phyloP scores from a whole-genome alignment of 805 yeast genomes.

The Hemisphaericaspora nanyangensis region DNA sequence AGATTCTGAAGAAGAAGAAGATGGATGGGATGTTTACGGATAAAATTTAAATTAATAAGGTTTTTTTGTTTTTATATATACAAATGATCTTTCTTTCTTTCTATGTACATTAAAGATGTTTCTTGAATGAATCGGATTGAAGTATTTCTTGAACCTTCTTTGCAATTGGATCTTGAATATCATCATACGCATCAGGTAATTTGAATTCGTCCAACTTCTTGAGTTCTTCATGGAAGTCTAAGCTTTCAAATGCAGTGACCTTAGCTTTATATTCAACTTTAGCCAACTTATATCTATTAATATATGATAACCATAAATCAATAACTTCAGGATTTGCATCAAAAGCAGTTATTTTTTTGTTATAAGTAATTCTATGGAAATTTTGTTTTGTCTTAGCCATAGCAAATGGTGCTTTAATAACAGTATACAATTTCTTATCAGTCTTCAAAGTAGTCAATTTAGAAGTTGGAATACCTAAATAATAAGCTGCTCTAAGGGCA shows the following conservation, averaged over 20 bases:
- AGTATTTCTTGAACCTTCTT: conserved; percentile 68
- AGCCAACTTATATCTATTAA: conserved; percentile 70
- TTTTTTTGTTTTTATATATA: conserved; percentile 1
- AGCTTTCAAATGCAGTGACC: conserved; percentile 38
- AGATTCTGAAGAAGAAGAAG: conserved; percentile 49
- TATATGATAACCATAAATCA: conserved; percentile 74
- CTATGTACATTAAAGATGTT: conserved; percentile 30
- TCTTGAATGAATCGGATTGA: conserved; percentile 66
- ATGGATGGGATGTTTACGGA: conserved; percentile 79
- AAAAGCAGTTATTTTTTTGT: conserved; percentile 68
- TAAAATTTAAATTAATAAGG: conserved; percentile 17
- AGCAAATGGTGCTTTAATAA: conserved; percentile 87
- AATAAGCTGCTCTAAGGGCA: conserved; percentile 85
- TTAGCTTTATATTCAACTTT: conserved; percentile 84
- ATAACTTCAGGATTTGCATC: conserved; percentile 84
- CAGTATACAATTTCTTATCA: conserved; percentile 86
- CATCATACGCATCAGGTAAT: conserved; percentile 32
- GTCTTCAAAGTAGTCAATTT: conserved; percentile 69
- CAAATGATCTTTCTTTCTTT: too few species aligned
- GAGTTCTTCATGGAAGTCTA: conserved; percentile 24
- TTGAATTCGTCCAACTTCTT: conserved; percentile 26
- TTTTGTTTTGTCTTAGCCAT: conserved; percentile 94
- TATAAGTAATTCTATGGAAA: conserved; percentile 82
- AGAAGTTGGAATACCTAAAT: conserved; percentile 79
- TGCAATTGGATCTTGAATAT: conserved; percentile 47